phyloP scores from a whole-genome alignment of 345 rosid species.

The Lepidium africanum region DNA sequence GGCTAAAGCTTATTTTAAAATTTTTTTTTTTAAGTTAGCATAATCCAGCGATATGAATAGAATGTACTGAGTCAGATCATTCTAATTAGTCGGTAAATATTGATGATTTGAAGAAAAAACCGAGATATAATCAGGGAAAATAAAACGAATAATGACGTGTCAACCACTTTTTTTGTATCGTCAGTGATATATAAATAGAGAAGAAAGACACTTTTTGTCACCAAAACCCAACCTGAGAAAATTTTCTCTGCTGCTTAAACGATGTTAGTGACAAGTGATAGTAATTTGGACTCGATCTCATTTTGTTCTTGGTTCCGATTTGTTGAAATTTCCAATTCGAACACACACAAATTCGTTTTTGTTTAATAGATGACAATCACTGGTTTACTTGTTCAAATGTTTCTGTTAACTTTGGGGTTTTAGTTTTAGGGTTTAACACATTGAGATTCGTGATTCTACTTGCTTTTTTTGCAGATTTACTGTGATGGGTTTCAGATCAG shows the following conservation, averaged over 20 bases:
- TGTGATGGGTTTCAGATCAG: conserved; percentile 46
- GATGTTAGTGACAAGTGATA: conserved; percentile 2
- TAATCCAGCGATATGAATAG: too few species aligned
- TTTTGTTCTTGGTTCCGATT: background rate
- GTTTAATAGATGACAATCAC: background rate
- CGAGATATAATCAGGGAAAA: background rate
- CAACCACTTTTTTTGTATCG: background rate
- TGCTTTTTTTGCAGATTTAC: background rate
- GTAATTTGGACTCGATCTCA: background rate
- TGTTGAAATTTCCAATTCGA: background rate
- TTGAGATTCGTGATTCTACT: background rate
- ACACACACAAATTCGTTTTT: background rate
- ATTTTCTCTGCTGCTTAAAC: background rate
- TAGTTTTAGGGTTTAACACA: background rate
- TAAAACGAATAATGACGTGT: background rate
- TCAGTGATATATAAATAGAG: background rate
- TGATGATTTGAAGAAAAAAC: too few species aligned
- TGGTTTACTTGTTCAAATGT: background rate
- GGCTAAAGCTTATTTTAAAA: too few species aligned
- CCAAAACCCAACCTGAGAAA: background rate
- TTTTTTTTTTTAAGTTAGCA: too few species aligned
- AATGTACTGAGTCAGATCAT: too few species aligned
- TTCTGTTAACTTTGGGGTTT: background rate
- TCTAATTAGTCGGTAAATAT: too few species aligned
- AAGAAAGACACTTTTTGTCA: background rate